Evolutionary conservation across 1,139 yeast species (phyloP), one percentile per base, ranked within the genome.

Genomic region (Sporopachydermia cereana): DNA sequence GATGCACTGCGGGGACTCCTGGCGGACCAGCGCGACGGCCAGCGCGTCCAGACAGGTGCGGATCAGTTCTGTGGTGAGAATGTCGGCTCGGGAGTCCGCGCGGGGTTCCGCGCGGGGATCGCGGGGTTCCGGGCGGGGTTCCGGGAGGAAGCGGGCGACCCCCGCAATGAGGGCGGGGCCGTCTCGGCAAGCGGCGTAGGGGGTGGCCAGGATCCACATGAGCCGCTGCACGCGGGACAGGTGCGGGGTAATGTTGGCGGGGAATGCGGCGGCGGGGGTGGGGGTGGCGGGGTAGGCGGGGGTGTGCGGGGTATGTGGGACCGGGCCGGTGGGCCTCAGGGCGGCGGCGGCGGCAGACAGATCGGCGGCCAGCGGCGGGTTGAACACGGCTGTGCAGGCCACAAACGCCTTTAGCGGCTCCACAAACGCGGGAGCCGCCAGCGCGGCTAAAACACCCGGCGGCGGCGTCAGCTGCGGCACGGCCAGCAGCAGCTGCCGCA

Each of bases 21-120:
- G 58, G 12, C 57, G 48, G 43, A 53, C 51, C 27, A 56, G 51
- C 2, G 64, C 50, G 3, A 51, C 54, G 7, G 64, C 61, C 14
- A 59, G 53, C 24, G 64, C 59, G 47, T 64, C 69, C 47, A 66
- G 62, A 2, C 64, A 52, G 2, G 66, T 58, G 4, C 59, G 49
- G 17, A 61, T 49, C 16, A 66, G 53, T 41, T 60, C 60, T 30
- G 55, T 57, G 16, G 58, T 51, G 3, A 61, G 48, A 2, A 56
- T 54, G 4, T 53, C 48, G 2, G 56, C 50, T n/a, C 57, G 53
- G 36, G 55, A 59, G 34, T 54, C 53, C n/a, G n/a, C n/a, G n/a
- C n/a, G 27, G 55, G 56, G n/a, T n/a, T n/a, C n/a, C n/a, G n/a
- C n/a, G n/a, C n/a, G n/a, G n/a, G n/a, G n/a, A n/a, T n/a, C n/a